Conservation (phyloP, 2,329 filamentous ascomycete species). For the Trichophyton mentagrophytes region DNA sequence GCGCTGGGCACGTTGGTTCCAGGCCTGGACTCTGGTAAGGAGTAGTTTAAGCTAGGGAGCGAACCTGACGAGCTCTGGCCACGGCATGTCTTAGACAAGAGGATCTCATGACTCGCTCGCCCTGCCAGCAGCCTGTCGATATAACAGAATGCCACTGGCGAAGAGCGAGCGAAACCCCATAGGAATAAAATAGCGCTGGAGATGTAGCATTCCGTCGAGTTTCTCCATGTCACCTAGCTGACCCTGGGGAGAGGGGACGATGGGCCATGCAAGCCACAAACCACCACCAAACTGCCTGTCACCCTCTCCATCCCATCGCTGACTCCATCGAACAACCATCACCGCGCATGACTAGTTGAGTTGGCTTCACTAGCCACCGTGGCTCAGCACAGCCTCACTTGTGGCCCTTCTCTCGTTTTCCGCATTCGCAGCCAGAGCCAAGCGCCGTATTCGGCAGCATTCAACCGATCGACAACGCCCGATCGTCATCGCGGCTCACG, state of each 20-base stretch:
- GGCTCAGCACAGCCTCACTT: background rate
- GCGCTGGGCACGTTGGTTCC: background rate
- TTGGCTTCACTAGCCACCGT: background rate
- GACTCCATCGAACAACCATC: background rate
- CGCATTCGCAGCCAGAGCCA: background rate
- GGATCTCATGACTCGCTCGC: background rate
- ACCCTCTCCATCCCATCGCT: background rate
- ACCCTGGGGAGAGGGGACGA: background rate
- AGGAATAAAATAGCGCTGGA: too few species aligned
- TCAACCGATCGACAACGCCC: conserved; percentile 3
- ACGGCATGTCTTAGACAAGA: background rate
- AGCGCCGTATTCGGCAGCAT: background rate
- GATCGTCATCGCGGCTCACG: conserved; percentile 1
- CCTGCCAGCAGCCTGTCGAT: background rate
- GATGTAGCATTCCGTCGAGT: too few species aligned
- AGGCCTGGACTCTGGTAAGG: background rate
- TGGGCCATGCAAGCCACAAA: background rate
- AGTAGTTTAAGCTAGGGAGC: too few species aligned
- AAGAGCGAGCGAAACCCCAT: too few species aligned
- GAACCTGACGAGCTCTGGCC: background rate
- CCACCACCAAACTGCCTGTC: background rate
- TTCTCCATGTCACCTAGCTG: too few species aligned
- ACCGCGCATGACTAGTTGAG: background rate
- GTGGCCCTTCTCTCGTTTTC: background rate
- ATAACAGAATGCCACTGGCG: too few species aligned